Percentiles rank a stretch among this genome's conserved stretches.
phyloP scores from a whole-genome alignment of 2,329 filamentous ascomycete species.

The Ophiostoma novo-ulmi region DNA sequence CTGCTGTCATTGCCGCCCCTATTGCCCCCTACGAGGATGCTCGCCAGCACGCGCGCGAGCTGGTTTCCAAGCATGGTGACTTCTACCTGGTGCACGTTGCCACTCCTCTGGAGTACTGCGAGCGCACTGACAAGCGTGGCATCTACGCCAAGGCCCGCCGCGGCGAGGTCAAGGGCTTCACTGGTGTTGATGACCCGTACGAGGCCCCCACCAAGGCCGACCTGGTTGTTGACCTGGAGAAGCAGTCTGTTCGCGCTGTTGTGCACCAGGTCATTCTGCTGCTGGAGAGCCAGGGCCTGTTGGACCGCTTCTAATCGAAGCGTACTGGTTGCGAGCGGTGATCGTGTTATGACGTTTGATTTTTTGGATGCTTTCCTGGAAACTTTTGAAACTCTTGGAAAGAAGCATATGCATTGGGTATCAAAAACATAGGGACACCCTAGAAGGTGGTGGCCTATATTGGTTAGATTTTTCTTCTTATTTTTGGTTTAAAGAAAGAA shows the following conservation, averaged over 20 bases:
- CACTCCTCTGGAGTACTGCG: slow-evolving; percentile 84
- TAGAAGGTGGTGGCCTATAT: background rate
- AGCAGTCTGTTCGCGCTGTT: slow-evolving; percentile 82
- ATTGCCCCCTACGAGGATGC: slow-evolving; percentile 88
- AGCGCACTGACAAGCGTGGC: slow-evolving; percentile 91
- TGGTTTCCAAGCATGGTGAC: slow-evolving; percentile 79
- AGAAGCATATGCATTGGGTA: slow-evolving; percentile 9
- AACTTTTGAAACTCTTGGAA: background rate
- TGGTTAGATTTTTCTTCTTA: background rate
- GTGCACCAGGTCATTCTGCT: slow-evolving; percentile 95
- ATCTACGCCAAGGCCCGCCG: slow-evolving; percentile 78
- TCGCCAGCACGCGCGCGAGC: slow-evolving; percentile 71
- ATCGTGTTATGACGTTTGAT: background rate
- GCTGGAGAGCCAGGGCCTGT: slow-evolving; percentile 80
- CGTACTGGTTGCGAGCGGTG: background rate
- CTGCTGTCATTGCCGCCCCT: slow-evolving; percentile 91
- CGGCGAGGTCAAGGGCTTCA: slow-evolving; percentile 97
- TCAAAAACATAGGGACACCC: slow-evolving; percentile 1
- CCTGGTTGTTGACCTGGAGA: slow-evolving; percentile 77
- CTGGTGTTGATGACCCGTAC: slow-evolving; percentile 95
- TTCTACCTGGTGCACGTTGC: slow-evolving; percentile 96
- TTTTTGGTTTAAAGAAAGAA: background rate
- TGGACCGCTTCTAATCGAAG: slow-evolving; percentile 60
- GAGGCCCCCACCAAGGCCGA: slow-evolving; percentile 78
- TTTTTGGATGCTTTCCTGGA: background rate